Percentiles rank a stretch among this genome's conserved stretches.
Conservation (phyloP, 208 protist genomes). For the Leishmania lainsoni region DNA sequence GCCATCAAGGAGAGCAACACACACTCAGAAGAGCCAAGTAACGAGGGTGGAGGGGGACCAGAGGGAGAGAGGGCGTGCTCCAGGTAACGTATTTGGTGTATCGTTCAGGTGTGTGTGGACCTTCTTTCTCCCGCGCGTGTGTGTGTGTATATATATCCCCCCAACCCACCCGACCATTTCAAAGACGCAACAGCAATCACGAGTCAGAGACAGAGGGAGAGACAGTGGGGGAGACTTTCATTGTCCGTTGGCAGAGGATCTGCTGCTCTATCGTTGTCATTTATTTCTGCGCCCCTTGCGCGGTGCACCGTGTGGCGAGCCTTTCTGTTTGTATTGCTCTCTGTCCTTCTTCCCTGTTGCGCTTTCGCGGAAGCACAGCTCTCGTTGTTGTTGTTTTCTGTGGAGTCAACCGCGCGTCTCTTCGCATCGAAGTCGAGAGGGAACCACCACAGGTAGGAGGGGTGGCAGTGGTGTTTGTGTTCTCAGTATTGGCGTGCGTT, state of each 20-base stretch:
- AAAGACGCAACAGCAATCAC: background rate
- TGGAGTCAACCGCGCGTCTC: background rate
- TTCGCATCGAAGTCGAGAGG: background rate
- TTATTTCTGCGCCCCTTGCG: background rate
- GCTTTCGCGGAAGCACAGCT: background rate
- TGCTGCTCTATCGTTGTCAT: conserved; percentile 1
- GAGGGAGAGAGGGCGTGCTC: background rate
- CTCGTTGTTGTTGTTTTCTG: background rate
- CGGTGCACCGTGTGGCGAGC: background rate
- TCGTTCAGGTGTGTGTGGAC: background rate
- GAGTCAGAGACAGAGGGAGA: background rate
- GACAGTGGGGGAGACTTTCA: background rate
- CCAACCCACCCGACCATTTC: background rate
- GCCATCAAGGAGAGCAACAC: background rate
- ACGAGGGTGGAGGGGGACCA: background rate
- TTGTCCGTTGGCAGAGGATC: background rate
- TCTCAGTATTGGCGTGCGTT: background rate
- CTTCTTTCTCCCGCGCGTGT: too few species aligned
- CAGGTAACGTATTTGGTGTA: background rate
- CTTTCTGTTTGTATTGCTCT: background rate
- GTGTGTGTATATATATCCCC: background rate
- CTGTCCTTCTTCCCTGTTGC: background rate
- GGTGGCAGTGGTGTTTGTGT: background rate
- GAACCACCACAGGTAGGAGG: background rate
- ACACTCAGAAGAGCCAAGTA: background rate